Evolutionary conservation across 495 filamentous ascomycete genomes (phyloP).

Genomic region (Halenospora varia): DNA sequence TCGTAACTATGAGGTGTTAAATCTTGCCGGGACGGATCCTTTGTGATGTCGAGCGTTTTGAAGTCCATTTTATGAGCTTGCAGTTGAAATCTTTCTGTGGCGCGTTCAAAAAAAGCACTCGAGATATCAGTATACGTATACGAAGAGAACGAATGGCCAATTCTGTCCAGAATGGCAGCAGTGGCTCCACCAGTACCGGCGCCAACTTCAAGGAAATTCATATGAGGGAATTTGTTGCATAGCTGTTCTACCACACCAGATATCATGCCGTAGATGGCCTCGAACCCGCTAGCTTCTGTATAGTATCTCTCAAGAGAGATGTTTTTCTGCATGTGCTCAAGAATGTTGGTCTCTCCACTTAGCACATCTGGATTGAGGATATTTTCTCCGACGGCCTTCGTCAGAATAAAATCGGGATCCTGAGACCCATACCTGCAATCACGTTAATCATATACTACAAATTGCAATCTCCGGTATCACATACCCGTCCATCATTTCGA

Average conservation of each 20-base stretch:
- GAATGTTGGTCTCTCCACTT: no score
- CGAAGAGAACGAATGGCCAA: constrained; percentile 17
- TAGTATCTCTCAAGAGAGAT: no score
- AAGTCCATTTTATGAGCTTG: background rate
- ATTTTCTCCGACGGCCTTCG: no score
- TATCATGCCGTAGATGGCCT: no score
- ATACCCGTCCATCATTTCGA: no score
- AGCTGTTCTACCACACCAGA: background rate
- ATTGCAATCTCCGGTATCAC: no score
- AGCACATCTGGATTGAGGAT: no score
- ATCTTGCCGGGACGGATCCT: constrained; percentile 39
- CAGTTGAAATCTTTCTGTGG: background rate
- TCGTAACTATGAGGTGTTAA: constrained; percentile 42
- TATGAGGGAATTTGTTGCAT: background rate
- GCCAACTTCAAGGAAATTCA: background rate
- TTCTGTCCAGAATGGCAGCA: background rate
- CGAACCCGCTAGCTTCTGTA: no score
- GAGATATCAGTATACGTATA: constrained; percentile 49
- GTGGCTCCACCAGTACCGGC: background rate
- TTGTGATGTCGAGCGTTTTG: constrained; percentile 40
- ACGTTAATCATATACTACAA: no score
- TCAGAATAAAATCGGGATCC: no score
- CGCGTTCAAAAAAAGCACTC: constrained; percentile 42
- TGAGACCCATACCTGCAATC: no score
- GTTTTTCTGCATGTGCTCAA: no score